Percentiles rank a stretch among this genome's conserved stretches.
Evolutionary conservation across 306 rosid genomes (phyloP).

Genomic region (Casuarina equisetifolia): DNA sequence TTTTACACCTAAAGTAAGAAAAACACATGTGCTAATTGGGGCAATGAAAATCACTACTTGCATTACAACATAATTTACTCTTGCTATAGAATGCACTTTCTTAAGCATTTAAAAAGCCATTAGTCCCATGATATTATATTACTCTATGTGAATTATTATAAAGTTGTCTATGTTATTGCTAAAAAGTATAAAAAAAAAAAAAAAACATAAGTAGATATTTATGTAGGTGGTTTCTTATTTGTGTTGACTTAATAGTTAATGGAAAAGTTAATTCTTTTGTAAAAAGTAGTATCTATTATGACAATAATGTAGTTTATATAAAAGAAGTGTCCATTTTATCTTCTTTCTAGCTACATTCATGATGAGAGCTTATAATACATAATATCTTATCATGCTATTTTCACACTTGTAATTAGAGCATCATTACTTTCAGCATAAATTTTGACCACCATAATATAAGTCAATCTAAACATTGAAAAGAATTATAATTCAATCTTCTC

Average conservation of each 20-base stretch:
- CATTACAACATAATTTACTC: slow-evolving; percentile 93
- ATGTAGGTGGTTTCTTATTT: slow-evolving; percentile 14
- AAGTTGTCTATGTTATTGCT: slow-evolving; percentile 93
- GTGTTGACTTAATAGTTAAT: slow-evolving; percentile 39
- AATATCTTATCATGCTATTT: too few relatives aligned
- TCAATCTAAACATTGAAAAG: too few relatives aligned
- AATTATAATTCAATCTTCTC: too few relatives aligned
- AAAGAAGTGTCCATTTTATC: slow-evolving; percentile 13
- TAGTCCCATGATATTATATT: slow-evolving; percentile 96
- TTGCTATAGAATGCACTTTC: slow-evolving; percentile 92
- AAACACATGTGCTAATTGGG: slow-evolving; percentile 95
- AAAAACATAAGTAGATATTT: too few relatives aligned
- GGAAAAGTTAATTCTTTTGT: slow-evolving; percentile 30
- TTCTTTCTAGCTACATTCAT: too few relatives aligned
- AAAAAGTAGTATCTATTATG: slow-evolving; percentile 28
- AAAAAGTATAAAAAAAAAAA: slow-evolving; percentile 82
- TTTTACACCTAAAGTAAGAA: slow-evolving; percentile 90
- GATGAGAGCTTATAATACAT: too few relatives aligned
- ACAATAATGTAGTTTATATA: slow-evolving; percentile 25
- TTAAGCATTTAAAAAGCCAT: slow-evolving; percentile 95
- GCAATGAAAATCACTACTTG: slow-evolving; percentile 87
- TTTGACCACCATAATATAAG: too few relatives aligned
- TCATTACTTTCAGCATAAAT: too few relatives aligned
- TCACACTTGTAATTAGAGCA: too few relatives aligned
- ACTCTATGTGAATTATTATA: slow-evolving; percentile 96